Evolutionary conservation across 805 yeast species (phyloP).

Genomic region (Lipomyces mesembrius): DNA sequence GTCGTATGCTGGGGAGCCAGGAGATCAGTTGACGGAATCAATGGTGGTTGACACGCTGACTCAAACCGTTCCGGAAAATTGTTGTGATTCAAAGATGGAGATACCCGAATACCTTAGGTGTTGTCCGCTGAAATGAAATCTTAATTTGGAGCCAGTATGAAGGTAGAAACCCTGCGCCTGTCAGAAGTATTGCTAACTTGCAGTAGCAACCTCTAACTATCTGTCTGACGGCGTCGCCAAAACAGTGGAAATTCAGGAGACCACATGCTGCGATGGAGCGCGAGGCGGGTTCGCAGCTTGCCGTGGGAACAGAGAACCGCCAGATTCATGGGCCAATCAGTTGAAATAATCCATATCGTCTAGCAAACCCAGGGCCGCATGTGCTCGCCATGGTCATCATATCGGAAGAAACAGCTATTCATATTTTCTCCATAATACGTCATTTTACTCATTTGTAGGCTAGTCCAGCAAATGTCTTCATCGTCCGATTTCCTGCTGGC

Average conservation of each 20-base stretch:
- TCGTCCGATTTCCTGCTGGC: conserved; percentile 27
- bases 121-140: not conserved
- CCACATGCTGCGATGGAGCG: not conserved
- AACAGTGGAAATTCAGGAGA: not conserved
- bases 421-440: not conserved
- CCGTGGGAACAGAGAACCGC: not conserved
- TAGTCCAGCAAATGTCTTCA: conserved; percentile 18
- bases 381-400: conserved; percentile 2
- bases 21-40: not conserved
- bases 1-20: not conserved
- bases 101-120: not conserved
- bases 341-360: not conserved
- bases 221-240: not conserved
- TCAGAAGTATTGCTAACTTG: not conserved
- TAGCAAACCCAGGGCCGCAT: not conserved
- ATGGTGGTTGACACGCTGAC: not conserved
- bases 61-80: not conserved
- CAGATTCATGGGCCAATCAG: not conserved
- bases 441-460: not conserved
- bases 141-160: not conserved
- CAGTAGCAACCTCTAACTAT: not conserved
- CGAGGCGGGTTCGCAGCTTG: not conserved
- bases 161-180: not conserved
- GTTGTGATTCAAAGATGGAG: not conserved
- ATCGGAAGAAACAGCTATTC: not conserved